phyloP scores from a whole-genome alignment of 2,329 filamentous ascomycete species.

The Trichoderma aggressivum region DNA sequence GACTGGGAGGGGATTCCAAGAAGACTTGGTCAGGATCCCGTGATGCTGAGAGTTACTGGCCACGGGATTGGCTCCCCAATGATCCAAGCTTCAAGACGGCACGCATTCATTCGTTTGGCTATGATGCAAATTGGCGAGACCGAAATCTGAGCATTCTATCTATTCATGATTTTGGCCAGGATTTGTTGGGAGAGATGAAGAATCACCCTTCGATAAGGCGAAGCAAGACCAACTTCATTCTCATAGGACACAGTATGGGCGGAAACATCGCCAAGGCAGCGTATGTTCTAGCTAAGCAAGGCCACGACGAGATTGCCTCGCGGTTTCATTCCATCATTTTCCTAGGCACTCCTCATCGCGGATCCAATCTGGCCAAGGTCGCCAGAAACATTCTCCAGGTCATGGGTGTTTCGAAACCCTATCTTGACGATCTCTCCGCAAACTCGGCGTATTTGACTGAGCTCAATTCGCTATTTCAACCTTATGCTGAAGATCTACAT shows the following conservation, averaged over 20 bases:
- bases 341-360: constrained; percentile 14
- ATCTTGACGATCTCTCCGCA: not conserved
- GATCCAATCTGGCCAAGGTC: not conserved
- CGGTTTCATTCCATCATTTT: constrained; percentile 14
- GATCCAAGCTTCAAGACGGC: not conserved
- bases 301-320: not conserved
- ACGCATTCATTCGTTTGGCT: constrained; percentile 1
- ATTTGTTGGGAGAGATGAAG: constrained; percentile 3
- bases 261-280: constrained; percentile 8
- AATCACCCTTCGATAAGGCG: not conserved
- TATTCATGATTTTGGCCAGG: constrained; percentile 1
- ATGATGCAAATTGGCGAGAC: constrained; percentile 1
- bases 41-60: not conserved
- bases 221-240: not conserved
- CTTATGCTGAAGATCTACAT: not conserved
- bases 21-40: not conserved
- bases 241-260: constrained; percentile 17
- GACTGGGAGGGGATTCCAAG: constrained; percentile 1
- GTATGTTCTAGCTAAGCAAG: constrained; percentile 7
- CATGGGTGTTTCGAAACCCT: not conserved
- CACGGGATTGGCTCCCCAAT: not conserved
- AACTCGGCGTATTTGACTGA: not conserved
- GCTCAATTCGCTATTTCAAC: not conserved
- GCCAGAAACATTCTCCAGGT: not conserved
- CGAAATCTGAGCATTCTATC: not conserved